Conservation (phyloP, 1,284 basidiomycete species). For the Ceratobasidium sp. region DNA sequence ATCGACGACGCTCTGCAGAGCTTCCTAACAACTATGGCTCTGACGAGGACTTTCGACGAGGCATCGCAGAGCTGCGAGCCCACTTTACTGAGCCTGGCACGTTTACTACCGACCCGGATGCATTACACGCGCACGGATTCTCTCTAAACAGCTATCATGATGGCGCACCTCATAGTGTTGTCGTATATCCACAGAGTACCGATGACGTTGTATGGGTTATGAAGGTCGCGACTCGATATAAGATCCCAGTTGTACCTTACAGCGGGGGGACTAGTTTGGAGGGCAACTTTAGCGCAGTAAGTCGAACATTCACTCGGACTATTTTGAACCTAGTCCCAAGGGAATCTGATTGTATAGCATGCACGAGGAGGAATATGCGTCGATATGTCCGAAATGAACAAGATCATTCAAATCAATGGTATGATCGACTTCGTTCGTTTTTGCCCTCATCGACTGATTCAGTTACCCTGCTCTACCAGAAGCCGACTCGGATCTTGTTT, state of each 20-base stretch:
- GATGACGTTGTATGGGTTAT: constrained; percentile 76
- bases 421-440: constrained; percentile 45
- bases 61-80: constrained; percentile 42
- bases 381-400: constrained; percentile 87
- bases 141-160: constrained; percentile 45
- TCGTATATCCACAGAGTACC: constrained; percentile 57
- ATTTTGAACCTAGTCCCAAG: constrained; percentile 54
- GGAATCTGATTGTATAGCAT: constrained; percentile 45
- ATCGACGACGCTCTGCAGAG: constrained; percentile 19
- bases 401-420: constrained; percentile 82
- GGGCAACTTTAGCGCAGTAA: constrained; percentile 71
- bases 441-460: not conserved
- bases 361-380: constrained; percentile 80
- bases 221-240: constrained; percentile 70
- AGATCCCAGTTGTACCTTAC: constrained; percentile 77
- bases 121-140: constrained; percentile 45
- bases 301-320: constrained; percentile 46
- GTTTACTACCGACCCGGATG: constrained; percentile 43
- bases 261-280: constrained; percentile 76
- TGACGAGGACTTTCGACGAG: constrained; percentile 45
- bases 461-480: constrained; percentile 57
- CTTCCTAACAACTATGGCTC: constrained; percentile 44
- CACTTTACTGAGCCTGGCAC: constrained; percentile 38
- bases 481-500: constrained; percentile 81
- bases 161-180: constrained; percentile 62